phyloP scores from a whole-genome alignment of 441 rosid genomes.

The Hura crepitans region DNA sequence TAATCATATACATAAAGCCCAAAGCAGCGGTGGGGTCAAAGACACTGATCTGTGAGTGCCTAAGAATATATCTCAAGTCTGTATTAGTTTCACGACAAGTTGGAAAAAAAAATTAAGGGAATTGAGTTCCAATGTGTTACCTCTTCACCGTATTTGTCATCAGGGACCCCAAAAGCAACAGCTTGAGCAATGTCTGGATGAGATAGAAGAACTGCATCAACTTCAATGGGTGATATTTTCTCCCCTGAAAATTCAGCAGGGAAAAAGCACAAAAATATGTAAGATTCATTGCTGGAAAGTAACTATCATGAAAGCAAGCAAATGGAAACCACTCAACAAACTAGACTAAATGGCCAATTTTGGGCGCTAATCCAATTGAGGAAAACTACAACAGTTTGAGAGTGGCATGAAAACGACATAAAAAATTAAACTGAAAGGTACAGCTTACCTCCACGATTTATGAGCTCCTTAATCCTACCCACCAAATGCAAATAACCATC shows the following conservation, averaged over 20 bases:
- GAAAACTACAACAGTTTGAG: neutral
- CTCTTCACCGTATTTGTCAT: slow-evolving; percentile 96
- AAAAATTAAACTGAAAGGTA: neutral
- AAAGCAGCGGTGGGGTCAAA: slow-evolving; percentile 5
- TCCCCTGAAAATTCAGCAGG: slow-evolving; percentile 45
- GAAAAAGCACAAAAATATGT: no score
- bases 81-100: neutral
- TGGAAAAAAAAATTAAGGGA: neutral
- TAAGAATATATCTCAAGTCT: neutral
- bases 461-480: slow-evolving; percentile 89
- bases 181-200: slow-evolving; percentile 73
- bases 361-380: no score
- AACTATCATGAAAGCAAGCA: neutral
- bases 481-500: slow-evolving; percentile 82
- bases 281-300: neutral
- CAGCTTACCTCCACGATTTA: slow-evolving; percentile 77
- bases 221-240: slow-evolving; percentile 92
- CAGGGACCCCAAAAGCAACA: slow-evolving; percentile 84
- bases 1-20: neutral
- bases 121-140: slow-evolving; percentile 29
- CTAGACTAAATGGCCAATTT: no score
- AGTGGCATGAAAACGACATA: neutral
- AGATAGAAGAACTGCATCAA: slow-evolving; percentile 74
- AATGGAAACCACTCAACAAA: neutral
- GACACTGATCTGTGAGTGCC: neutral